Evolutionary conservation across 208 protist genomes (phyloP).

Genomic region (Endotrypanum monterogeii): DNA sequence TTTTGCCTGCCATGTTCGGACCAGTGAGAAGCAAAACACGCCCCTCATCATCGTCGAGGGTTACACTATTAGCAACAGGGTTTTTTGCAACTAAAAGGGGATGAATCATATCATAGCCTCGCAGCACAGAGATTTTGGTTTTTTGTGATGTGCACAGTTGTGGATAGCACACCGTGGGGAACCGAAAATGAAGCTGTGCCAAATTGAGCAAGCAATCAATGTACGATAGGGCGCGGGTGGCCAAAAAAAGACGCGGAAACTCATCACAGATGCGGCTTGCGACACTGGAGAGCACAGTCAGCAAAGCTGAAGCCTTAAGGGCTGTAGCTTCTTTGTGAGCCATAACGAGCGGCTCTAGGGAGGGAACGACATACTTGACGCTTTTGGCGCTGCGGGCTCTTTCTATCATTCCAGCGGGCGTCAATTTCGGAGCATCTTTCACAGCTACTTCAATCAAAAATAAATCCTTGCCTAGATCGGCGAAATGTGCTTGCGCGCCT

Average conservation of each 20-base stretch:
- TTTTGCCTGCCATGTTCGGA: constrained; percentile 99
- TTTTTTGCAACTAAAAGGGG: constrained; percentile 31
- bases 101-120: constrained; percentile 36
- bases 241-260: constrained; percentile 59
- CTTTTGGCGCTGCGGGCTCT: constrained; percentile 63
- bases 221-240: constrained; percentile 67
- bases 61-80: constrained; percentile 71
- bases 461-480: constrained; percentile 81
- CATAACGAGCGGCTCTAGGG: constrained; percentile 47
- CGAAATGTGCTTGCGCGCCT: constrained; percentile 55
- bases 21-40: constrained; percentile 95
- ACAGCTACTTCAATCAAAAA: constrained; percentile 86
- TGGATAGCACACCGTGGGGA: constrained; percentile 35
- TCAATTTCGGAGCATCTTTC: constrained; percentile 42
- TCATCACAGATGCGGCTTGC: constrained; percentile 73
- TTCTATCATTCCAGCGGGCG: constrained; percentile 62
- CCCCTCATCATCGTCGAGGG: constrained; percentile 80
- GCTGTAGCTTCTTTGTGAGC: constrained; percentile 62
- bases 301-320: constrained; percentile 58
- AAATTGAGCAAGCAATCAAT: constrained; percentile 84
- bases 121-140: constrained; percentile 15
- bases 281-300: constrained; percentile 64
- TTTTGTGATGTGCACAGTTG: constrained; percentile 5
- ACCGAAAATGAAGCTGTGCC: constrained; percentile 34
- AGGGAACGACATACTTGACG: constrained; percentile 70